Evolutionary conservation across 225 moss, liverwort and hornwort species (phyloP), one percentile per base, ranked within the genome.

Genomic region (Marchantia polymorpha): DNA sequence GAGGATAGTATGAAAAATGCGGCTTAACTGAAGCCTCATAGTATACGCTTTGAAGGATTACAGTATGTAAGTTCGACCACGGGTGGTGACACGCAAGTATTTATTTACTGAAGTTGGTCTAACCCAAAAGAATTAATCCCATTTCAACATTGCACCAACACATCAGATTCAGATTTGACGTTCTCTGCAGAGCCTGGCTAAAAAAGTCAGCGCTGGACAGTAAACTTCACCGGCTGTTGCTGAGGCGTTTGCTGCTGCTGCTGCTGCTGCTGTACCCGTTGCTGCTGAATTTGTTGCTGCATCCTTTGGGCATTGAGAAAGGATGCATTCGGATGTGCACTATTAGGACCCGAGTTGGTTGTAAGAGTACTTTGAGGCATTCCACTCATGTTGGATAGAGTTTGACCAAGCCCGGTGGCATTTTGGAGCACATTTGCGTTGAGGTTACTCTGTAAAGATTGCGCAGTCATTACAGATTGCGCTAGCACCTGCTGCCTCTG

Each of bases 321-420:
- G 88, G 89, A 53, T n/a, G n/a, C 5, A 39, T 87, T 81, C 83
- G 87, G 26, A 85, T 89, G 81, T 77, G 76, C 12, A 20, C 76
- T 55, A 80, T 76, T 80, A 64, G 79, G 79, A 49, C 81, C 88
- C 81, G 69, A 77, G 85, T 58, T 90, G 79, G 83, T 77, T 77
- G 23, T 80, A 83, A 78, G 86, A 65, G 73, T 85, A 83, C 74
- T 90, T 85, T 76, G 89, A 85, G 79, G 86, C 86, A 84, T 74
- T 54, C 82, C 87, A 65, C 72, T 55, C 55, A 87, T 74, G 53
- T 29, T 76, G 27, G 87, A 77, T 48, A 82, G 72, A 69, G 46
- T 86, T 81, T 88, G 76, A 73, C 89, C 89, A 75, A 96, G 89
- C 79, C 92, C 68, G 27, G 69, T 47, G 59, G 83, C 85, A 31